These are phyloP conservation scores for Boletus pseudopeckii DNA, from an alignment of 768 basidiomycete species.

Conservation along the genomic window DNA sequence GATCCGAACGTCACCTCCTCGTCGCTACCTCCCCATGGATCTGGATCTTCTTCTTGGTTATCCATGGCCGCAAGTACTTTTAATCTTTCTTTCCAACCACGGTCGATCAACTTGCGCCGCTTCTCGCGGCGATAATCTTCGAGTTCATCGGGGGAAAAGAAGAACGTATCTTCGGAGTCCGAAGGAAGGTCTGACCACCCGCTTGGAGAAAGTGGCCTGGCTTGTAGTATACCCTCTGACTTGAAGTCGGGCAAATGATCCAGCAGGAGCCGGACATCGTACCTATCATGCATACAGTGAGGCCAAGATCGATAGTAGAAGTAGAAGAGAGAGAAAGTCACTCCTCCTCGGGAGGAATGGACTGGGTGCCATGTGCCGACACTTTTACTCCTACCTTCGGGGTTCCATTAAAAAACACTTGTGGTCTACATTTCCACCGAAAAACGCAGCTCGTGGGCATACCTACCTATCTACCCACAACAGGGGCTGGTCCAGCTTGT, in stretches of 20 bases:
- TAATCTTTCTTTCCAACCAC: constrained; percentile 61
- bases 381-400: constrained; percentile 9
- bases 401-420: constrained; percentile 1
- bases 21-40: constrained; percentile 65
- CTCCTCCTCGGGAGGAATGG: constrained; percentile 1
- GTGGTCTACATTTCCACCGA: constrained; percentile 5
- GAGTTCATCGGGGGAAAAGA: constrained; percentile 63
- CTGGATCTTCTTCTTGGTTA: constrained; percentile 37
- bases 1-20: constrained; percentile 52
- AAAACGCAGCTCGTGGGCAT: constrained; percentile 20
- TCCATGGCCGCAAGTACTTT: constrained; percentile 49
- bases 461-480: constrained; percentile 87
- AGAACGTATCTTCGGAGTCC: constrained; percentile 82
- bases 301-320: constrained; percentile 10
- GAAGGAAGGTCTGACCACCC: constrained; percentile 88
- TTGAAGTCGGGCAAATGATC: constrained; percentile 40
- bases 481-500: constrained; percentile 1
- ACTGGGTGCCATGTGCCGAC: constrained; percentile 3
- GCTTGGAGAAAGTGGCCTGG: constrained; percentile 41
- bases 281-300: constrained; percentile 45
- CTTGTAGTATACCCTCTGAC: background rate
- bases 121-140: constrained; percentile 68
- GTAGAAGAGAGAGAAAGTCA: constrained; percentile 19
- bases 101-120: constrained; percentile 58
- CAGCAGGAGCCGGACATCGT: constrained; percentile 75